These are phyloP conservation scores for Bimuria novae-zelandiae DNA, from an alignment of 2,329 filamentous ascomycete genomes.

Conservation along the genomic window DNA sequence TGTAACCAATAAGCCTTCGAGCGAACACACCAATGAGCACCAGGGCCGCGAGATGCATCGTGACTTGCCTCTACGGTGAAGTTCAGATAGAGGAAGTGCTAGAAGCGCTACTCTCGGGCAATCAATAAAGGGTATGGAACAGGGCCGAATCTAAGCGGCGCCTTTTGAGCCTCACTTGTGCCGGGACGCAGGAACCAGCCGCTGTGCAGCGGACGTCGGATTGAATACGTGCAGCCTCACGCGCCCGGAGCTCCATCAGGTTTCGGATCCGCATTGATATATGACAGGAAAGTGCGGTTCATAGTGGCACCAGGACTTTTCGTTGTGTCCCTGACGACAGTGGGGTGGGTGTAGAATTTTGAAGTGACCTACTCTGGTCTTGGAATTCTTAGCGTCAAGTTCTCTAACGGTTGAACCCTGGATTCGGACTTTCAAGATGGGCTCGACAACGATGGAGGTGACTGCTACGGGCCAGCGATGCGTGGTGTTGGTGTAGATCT, in stretches of 20 bases:
- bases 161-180: neutral
- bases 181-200: slow-evolving; percentile 4
- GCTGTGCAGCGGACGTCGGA: neutral
- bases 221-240: slow-evolving; percentile 1
- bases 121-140: neutral
- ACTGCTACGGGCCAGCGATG: neutral
- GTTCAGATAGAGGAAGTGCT: neutral
- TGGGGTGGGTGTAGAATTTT: neutral
- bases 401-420: neutral
- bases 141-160: slow-evolving; percentile 1
- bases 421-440: neutral
- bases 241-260: neutral
- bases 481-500: neutral
- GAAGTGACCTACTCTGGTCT: neutral
- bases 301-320: neutral
- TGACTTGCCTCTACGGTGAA: neutral
- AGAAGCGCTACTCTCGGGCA: neutral
- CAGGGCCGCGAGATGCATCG: no score
- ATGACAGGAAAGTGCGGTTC: neutral
- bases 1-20: neutral
- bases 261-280: neutral
- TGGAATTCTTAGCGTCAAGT: neutral
- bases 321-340: no score
- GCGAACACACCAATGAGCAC: neutral
- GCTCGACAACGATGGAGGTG: neutral